Conservation (phyloP, 805 yeast species). For the Sungouiozyma intestinalis region DNA sequence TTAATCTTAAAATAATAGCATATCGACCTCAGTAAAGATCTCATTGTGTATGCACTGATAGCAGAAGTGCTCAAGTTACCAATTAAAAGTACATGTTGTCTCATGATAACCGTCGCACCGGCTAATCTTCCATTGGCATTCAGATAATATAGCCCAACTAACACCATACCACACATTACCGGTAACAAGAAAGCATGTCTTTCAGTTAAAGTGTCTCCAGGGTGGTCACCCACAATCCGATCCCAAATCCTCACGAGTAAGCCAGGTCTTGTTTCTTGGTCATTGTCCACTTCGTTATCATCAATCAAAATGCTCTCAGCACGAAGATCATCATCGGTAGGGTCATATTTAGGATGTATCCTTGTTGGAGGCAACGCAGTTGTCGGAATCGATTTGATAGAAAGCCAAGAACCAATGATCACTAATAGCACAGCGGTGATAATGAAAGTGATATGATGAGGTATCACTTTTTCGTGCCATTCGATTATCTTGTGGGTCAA, state of each 20-base stretch:
- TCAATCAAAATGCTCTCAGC: slow-evolving; percentile 12
- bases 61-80: neutral
- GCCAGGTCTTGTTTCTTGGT: slow-evolving; percentile 6
- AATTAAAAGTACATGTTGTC: neutral
- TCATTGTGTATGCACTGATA: neutral
- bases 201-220: neutral
- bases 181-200: slow-evolving; percentile 1
- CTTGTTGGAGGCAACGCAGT: slow-evolving; percentile 28
- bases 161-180: neutral
- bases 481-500: neutral
- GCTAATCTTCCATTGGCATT: neutral
- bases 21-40: neutral
- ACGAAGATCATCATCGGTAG: slow-evolving; percentile 29
- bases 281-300: slow-evolving; percentile 9
- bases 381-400: slow-evolving; percentile 24
- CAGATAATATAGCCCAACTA: slow-evolving; percentile 31
- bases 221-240: slow-evolving; percentile 1
- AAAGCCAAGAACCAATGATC: slow-evolving; percentile 28
- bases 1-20: slow-evolving; percentile 10
- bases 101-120: neutral
- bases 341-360: slow-evolving; percentile 34
- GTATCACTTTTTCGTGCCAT: neutral
- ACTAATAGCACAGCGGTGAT: slow-evolving; percentile 23
- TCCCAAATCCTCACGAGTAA: neutral
- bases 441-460: slow-evolving; percentile 1